These are phyloP conservation scores for Cercis canadensis DNA, from an alignment of 306 rosid genomes.

Conservation along the genomic window DNA sequence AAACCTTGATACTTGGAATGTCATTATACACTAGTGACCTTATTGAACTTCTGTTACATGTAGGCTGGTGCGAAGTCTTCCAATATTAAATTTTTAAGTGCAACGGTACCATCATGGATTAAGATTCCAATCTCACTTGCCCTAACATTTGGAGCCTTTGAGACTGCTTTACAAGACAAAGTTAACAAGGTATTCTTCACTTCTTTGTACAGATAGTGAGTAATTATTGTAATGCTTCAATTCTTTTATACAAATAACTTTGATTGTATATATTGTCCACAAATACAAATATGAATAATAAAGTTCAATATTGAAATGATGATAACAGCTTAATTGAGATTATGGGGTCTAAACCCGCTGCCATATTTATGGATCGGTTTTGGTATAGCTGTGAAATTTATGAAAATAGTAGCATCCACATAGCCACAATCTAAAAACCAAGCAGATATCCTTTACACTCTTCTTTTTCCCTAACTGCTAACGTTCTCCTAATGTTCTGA, in stretches of 20 bases:
- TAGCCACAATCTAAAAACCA: not conserved
- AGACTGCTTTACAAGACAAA: conserved; percentile 39
- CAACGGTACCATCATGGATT: conserved; percentile 48
- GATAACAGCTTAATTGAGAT: too few relatives aligned
- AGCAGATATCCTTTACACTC: not conserved
- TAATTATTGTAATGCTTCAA: not conserved
- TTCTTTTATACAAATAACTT: not conserved
- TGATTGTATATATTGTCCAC: not conserved
- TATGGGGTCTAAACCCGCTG: too few relatives aligned
- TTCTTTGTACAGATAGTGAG: not conserved
- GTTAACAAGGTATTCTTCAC: conserved; percentile 35
- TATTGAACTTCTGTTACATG: conserved; percentile 11
- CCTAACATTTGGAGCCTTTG: conserved; percentile 48
- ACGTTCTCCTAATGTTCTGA: too few relatives aligned
- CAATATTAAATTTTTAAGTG: conserved; percentile 32
- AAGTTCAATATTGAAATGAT: too few relatives aligned
- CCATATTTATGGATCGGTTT: not conserved
- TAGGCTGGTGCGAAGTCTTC: conserved; percentile 53
- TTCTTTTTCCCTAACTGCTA: not conserved
- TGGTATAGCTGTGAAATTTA: not conserved
- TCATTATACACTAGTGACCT: not conserved
- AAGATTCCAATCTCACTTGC: conserved; percentile 46
- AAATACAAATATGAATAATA: not conserved
- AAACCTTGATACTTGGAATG: not conserved
- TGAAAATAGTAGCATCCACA: not conserved